These are phyloP conservation scores for Penicillium ochrochloron DNA, from an alignment of 495 filamentous ascomycete species.

Conservation along the genomic window DNA sequence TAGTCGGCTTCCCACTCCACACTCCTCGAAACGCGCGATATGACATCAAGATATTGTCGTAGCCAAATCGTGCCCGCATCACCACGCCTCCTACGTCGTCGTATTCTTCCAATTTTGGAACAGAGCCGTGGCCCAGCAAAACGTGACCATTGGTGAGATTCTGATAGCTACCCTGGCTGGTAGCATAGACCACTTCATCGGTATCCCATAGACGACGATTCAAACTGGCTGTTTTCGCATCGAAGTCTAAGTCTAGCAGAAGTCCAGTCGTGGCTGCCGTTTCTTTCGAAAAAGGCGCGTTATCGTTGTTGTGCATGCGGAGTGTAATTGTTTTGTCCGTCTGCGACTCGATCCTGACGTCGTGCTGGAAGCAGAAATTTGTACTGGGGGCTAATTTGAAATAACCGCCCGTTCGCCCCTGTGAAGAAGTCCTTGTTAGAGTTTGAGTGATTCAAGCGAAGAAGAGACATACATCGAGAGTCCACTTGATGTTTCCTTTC, in stretches of 20 bases:
- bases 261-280: conserved; percentile 33
- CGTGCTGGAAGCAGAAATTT: conserved; percentile 40
- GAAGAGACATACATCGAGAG: background rate
- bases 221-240: conserved; percentile 22
- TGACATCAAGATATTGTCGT: conserved; percentile 29
- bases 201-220: conserved; percentile 30
- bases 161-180: conserved; percentile 51
- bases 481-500: conserved; percentile 9
- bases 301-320: conserved; percentile 37
- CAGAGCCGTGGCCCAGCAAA: conserved; percentile 48
- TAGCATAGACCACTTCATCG: conserved; percentile 35
- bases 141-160: conserved; percentile 43
- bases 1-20: conserved; percentile 31
- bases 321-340: conserved; percentile 26
- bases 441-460: background rate
- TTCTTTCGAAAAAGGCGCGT: conserved; percentile 21
- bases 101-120: conserved; percentile 51
- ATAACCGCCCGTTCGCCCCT: conserved; percentile 44
- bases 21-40: conserved; percentile 29
- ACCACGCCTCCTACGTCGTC: conserved; percentile 27
- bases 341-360: conserved; percentile 27
- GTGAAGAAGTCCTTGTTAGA: background rate
- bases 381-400: conserved; percentile 32
- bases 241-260: conserved; percentile 29
- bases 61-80: conserved; percentile 32